Percentiles rank a stretch among this genome's conserved stretches.
Evolutionary conservation across 768 basidiomycete genomes (phyloP).

Genomic region (Dacryopinax spathularia): DNA sequence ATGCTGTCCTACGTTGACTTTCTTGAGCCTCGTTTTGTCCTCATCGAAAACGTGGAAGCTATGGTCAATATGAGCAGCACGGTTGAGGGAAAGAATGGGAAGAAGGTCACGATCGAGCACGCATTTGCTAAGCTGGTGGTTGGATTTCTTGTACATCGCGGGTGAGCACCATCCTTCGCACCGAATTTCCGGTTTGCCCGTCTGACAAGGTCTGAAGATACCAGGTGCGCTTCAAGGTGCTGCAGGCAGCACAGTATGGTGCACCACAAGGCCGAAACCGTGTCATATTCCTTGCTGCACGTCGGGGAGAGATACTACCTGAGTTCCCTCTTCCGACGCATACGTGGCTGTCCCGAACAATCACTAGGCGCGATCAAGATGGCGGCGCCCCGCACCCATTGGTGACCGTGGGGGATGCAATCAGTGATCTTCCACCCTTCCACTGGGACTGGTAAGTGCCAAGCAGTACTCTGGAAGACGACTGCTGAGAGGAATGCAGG

Average conservation of each 20-base stretch:
- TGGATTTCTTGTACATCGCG: constrained; percentile 47
- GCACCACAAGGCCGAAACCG: constrained; percentile 41
- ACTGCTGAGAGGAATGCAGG: constrained; percentile 24
- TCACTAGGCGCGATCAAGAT: constrained; percentile 16
- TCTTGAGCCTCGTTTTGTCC: constrained; percentile 30
- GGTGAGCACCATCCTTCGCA: constrained; percentile 28
- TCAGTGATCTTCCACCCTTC: constrained; percentile 54
- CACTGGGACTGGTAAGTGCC: constrained; percentile 42
- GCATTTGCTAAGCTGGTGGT: constrained; percentile 62
- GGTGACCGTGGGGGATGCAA: constrained; percentile 58
- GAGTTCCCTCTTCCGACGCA: constrained; percentile 44
- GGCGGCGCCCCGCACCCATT: constrained; percentile 35
- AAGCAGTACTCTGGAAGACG: background rate
- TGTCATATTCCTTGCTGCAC: constrained; percentile 41
- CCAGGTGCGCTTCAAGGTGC: constrained; percentile 36
- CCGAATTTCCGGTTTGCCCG: background rate
- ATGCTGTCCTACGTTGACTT: constrained; percentile 39
- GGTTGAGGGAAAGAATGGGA: constrained; percentile 24
- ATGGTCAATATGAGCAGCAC: background rate
- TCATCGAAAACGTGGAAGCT: constrained; percentile 43
- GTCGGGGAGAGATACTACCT: constrained; percentile 31
- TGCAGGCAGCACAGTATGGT: constrained; percentile 45
- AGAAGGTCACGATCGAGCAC: constrained; percentile 51
- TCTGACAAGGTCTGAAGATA: constrained; percentile 17
- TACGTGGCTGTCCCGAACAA: constrained; percentile 27